Percentiles rank a stretch among this genome's conserved stretches.
phyloP scores from a whole-genome alignment of 2,329 filamentous ascomycete genomes.

The Neonectria neomacrospora region DNA sequence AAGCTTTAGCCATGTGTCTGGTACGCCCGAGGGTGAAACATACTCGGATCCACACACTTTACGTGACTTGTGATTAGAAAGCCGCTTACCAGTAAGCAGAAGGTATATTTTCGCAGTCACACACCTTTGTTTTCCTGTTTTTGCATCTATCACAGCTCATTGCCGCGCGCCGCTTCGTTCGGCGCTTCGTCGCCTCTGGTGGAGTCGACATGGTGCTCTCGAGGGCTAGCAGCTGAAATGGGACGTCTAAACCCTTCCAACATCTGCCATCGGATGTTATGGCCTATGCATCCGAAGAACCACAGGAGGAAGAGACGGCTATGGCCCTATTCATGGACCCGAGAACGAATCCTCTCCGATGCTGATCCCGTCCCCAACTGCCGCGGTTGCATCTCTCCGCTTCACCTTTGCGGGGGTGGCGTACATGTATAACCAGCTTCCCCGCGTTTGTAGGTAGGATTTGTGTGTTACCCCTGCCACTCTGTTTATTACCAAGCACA shows the following conservation, averaged over 20 bases:
- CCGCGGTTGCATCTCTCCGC: constrained; percentile 19
- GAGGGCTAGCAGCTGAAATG: background rate
- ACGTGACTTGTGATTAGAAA: background rate
- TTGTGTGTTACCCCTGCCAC: background rate
- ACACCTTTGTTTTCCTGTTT: constrained; percentile 22
- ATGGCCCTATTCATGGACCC: background rate
- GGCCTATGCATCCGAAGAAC: background rate
- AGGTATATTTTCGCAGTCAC: no score
- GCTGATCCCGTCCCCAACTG: constrained; percentile 20
- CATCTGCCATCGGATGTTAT: constrained; percentile 2
- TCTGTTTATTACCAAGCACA: background rate
- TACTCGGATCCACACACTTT: constrained; percentile 24
- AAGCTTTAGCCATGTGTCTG: background rate
- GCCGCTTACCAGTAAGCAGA: background rate
- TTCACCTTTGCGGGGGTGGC: constrained; percentile 23
- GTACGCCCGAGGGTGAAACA: background rate
- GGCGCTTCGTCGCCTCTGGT: constrained; percentile 8
- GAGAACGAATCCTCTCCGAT: background rate
- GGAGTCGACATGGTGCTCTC: constrained; percentile 15
- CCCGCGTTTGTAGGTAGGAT: background rate
- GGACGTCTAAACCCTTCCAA: background rate
- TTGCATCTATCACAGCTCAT: constrained; percentile 28
- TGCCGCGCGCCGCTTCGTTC: constrained; percentile 20
- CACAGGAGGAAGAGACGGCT: background rate
- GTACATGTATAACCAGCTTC: constrained; percentile 7